A percentile compares a stretch with the other conserved stretches of the same genome.
phyloP scores from a whole-genome alignment of 2,329 filamentous ascomycete species.

The Tolypocladium guangdongense region DNA sequence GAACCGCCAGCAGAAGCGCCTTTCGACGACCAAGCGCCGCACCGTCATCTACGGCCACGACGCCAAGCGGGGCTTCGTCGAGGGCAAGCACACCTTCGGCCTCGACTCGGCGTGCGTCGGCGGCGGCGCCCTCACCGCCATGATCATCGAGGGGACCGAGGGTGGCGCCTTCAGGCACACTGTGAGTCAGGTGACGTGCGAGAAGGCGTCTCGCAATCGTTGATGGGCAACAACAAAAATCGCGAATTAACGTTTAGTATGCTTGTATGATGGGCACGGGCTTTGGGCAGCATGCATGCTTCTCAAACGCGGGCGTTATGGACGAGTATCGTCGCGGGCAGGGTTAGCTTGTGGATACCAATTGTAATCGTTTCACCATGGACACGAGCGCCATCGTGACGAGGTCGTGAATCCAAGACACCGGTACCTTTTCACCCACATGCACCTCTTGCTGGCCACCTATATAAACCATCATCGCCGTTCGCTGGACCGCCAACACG shows the following conservation, averaged over 20 bases:
- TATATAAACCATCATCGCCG: not conserved
- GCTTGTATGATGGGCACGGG: not conserved
- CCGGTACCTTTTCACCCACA: not conserved
- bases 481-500: not conserved
- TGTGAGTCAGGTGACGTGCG: conserved; percentile 31
- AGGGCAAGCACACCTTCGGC: conserved; percentile 63
- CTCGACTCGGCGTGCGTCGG: conserved; percentile 75
- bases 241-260: not conserved
- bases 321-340: not conserved
- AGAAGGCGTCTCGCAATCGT: not conserved
- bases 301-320: not conserved
- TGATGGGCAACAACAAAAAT: not conserved
- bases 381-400: not conserved
- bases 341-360: not conserved
- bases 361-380: not conserved
- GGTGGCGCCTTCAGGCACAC: conserved; percentile 22
- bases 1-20: conserved; percentile 37
- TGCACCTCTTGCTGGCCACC: not conserved
- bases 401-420: not conserved
- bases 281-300: not conserved
- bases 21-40: conserved; percentile 26
- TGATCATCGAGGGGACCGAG: conserved; percentile 53
- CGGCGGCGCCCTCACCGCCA: conserved; percentile 63
- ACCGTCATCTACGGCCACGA: conserved; percentile 88
- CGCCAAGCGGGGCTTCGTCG: conserved; percentile 53